Percentiles rank a stretch among this genome's conserved stretches.
These are phyloP conservation scores for Fusarium tjaetaba DNA, from an alignment of 2,329 filamentous ascomycete species.

Conservation along the genomic window DNA sequence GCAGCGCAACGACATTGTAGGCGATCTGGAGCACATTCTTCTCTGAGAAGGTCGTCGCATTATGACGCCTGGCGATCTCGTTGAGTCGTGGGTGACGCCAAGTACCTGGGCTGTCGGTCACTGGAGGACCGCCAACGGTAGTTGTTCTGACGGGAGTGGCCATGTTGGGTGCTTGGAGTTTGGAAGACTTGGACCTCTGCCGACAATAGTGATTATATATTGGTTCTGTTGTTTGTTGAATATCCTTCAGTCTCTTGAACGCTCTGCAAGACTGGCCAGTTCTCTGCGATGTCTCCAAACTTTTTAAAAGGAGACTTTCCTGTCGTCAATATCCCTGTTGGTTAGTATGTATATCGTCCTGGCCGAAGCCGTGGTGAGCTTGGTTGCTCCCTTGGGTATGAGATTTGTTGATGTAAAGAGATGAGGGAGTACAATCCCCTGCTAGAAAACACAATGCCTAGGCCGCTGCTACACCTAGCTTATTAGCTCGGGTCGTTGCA, in stretches of 20 bases:
- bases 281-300: not conserved
- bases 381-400: conserved; percentile 43
- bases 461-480: conserved; percentile 8
- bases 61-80: conserved; percentile 85
- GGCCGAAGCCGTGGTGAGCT: conserved; percentile 48
- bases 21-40: conserved; percentile 76
- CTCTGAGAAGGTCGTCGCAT: conserved; percentile 80
- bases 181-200: not conserved
- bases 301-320: not conserved
- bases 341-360: conserved; percentile 46
- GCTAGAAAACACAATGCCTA: conserved; percentile 39
- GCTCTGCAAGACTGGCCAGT: conserved; percentile 1
- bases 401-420: conserved; percentile 48
- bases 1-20: conserved; percentile 68
- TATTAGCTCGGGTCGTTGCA: conserved; percentile 35
- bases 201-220: not conserved
- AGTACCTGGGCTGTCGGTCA: conserved; percentile 73
- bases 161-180: conserved; percentile 37
- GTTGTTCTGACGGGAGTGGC: conserved; percentile 48
- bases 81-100: conserved; percentile 92
- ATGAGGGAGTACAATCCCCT: conserved; percentile 31
- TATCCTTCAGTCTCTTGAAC: not conserved
- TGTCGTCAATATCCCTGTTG: conserved; percentile 16
- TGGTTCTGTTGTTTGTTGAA: conserved; percentile 3
- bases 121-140: conserved; percentile 54